Evolutionary conservation across 768 basidiomycete species (phyloP).

Genomic region (Mycena crocata): DNA sequence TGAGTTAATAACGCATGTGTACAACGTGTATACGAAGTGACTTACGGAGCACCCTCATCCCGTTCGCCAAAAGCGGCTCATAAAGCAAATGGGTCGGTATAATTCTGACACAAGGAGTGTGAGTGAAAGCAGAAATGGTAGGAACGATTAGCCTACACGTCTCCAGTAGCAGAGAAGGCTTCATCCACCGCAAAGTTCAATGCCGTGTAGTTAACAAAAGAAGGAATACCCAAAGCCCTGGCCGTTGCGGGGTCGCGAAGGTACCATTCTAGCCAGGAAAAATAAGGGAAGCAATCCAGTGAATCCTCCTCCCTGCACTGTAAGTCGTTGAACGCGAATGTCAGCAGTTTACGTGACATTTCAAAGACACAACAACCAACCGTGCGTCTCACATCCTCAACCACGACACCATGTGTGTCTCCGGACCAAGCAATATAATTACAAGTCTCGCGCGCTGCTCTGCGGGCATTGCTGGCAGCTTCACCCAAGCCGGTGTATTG

Average conservation of each 20-base stretch:
- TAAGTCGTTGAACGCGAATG: background rate
- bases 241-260: background rate
- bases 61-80: conserved; percentile 34
- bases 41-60: conserved; percentile 40
- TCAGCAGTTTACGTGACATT: background rate
- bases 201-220: conserved; percentile 15
- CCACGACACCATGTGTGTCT: conserved; percentile 28
- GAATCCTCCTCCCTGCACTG: conserved; percentile 9
- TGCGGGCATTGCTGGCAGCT: conserved; percentile 14
- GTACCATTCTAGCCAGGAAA: conserved; percentile 16
- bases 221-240: conserved; percentile 4
- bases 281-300: conserved; percentile 7
- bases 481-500: conserved; percentile 14
- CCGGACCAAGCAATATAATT: conserved; percentile 13
- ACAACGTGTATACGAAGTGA: background rate
- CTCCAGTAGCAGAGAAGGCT: conserved; percentile 17
- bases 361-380: background rate
- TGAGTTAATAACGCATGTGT: background rate
- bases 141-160: conserved; percentile 6
- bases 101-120: conserved; percentile 14
- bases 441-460: conserved; percentile 21
- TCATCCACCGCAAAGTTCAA: background rate
- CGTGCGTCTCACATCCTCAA: conserved; percentile 19
- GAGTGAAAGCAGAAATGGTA: background rate
- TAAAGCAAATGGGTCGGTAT: conserved; percentile 34